These are phyloP conservation scores for Pseudogymnoascus sp. DNA, from an alignment of 2,329 filamentous ascomycete species.

Conservation along the genomic window DNA sequence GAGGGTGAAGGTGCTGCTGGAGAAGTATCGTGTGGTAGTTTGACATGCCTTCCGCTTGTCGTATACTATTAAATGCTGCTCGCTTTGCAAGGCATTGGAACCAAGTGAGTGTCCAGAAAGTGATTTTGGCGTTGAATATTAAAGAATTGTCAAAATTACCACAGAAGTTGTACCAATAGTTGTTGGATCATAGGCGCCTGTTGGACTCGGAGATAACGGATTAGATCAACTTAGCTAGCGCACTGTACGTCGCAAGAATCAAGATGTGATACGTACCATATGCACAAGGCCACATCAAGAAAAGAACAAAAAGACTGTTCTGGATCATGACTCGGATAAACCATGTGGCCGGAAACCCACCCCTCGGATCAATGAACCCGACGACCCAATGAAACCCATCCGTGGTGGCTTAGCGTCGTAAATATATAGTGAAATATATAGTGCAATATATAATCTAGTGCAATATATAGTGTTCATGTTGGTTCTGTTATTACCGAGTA, in stretches of 20 bases:
- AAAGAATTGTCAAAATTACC: not conserved
- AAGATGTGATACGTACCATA: not conserved
- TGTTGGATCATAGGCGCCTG: not conserved
- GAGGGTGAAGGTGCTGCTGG: conserved; percentile 38
- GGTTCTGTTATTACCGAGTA: not conserved
- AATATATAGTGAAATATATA: not conserved
- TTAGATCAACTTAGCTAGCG: not conserved
- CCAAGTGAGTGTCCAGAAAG: not conserved
- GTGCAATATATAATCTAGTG: not conserved
- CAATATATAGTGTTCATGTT: not conserved
- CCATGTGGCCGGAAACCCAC: not conserved
- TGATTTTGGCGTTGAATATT: not conserved
- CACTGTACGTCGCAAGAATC: not conserved
- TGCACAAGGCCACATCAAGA: not conserved
- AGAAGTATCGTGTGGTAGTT: conserved; percentile 27
- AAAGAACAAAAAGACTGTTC: not conserved
- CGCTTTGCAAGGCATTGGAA: not conserved
- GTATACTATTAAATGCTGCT: not conserved
- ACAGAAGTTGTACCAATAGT: not conserved
- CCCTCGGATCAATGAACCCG: not conserved
- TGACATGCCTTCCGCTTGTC: not conserved
- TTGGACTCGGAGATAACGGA: not conserved
- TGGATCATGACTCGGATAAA: not conserved
- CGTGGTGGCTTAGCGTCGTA: not conserved
- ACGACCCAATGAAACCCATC: not conserved